phyloP scores from a whole-genome alignment of 1,284 basidiomycete species.

The Puccinia novopanici region DNA sequence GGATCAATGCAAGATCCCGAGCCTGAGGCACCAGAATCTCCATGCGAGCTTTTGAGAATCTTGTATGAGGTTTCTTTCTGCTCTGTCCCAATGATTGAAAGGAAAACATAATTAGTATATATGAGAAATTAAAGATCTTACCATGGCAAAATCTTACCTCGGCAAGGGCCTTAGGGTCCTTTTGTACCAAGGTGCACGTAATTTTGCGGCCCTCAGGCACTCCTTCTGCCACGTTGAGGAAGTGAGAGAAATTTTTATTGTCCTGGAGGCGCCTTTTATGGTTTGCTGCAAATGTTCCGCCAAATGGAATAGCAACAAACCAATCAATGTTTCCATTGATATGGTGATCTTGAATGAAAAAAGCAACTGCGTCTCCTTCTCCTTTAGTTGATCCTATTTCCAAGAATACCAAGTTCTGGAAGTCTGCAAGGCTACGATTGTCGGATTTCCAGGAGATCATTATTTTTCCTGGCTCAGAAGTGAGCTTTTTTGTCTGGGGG shows the following conservation, averaged over 20 bases:
- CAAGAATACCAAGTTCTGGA: neutral
- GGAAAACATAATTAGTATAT: no score
- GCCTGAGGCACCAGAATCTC: neutral
- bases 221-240: neutral
- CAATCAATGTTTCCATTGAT: neutral
- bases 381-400: neutral
- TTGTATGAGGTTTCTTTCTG: constrained; percentile 3
- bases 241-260: neutral
- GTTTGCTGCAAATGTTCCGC: neutral
- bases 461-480: neutral
- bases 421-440: neutral
- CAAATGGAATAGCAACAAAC: neutral
- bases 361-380: neutral
- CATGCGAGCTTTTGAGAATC: neutral
- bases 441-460: neutral
- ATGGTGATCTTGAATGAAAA: constrained; percentile 1
- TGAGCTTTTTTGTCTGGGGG: neutral
- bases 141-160: neutral
- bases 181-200: neutral
- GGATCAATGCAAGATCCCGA: neutral
- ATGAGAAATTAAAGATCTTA: neutral
- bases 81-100: neutral
- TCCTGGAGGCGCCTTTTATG: neutral
- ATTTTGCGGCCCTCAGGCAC: neutral
- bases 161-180: no score